A percentile compares a stretch with the other conserved stretches of the same genome.
These are phyloP conservation scores for Nigrospora osmanthi DNA, from an alignment of 2,329 filamentous ascomycete genomes.

Conservation along the genomic window DNA sequence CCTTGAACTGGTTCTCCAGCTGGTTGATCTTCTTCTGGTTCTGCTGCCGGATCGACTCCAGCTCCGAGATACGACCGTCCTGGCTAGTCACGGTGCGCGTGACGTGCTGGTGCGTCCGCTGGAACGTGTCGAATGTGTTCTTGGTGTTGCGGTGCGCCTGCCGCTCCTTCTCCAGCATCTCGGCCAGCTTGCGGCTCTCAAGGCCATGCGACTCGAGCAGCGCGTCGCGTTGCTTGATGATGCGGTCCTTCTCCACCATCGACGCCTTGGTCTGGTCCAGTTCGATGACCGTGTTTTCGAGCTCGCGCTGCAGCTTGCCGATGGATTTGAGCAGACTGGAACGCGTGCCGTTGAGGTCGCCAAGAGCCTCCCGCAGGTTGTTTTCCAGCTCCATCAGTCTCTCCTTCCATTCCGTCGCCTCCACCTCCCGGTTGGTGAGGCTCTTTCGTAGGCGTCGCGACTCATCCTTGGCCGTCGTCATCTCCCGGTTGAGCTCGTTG, in stretches of 20 bases:
- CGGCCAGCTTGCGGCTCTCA: slow-evolving; percentile 75
- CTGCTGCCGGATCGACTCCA: slow-evolving; percentile 70
- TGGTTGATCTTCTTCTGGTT: slow-evolving; percentile 70
- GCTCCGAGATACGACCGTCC: slow-evolving; percentile 75
- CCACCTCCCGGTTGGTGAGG: slow-evolving; percentile 75
- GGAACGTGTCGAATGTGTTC: slow-evolving; percentile 77
- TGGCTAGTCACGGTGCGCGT: slow-evolving; percentile 79
- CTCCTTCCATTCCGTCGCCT: slow-evolving; percentile 87
- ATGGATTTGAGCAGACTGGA: slow-evolving; percentile 84
- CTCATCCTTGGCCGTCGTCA: slow-evolving; percentile 77
- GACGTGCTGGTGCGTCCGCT: slow-evolving; percentile 81
- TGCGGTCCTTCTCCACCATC: slow-evolving; percentile 80
- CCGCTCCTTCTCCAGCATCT: slow-evolving; percentile 87
- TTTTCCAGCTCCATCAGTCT: slow-evolving; percentile 83
- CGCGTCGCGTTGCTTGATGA: slow-evolving; percentile 82
- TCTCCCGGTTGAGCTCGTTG: slow-evolving; percentile 84
- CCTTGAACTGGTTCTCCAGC: slow-evolving; percentile 74
- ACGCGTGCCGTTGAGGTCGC: slow-evolving; percentile 78
- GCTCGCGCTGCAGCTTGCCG: slow-evolving; percentile 77
- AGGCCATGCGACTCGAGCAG: slow-evolving; percentile 83
- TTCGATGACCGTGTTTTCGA: slow-evolving; percentile 76
- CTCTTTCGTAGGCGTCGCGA: slow-evolving; percentile 73
- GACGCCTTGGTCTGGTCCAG: slow-evolving; percentile 71
- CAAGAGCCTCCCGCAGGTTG: slow-evolving; percentile 77
- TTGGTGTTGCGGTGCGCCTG: slow-evolving; percentile 79